These are phyloP conservation scores for Aspergillus haitiensis DNA, from an alignment of 495 filamentous ascomycete genomes.

Conservation along the genomic window DNA sequence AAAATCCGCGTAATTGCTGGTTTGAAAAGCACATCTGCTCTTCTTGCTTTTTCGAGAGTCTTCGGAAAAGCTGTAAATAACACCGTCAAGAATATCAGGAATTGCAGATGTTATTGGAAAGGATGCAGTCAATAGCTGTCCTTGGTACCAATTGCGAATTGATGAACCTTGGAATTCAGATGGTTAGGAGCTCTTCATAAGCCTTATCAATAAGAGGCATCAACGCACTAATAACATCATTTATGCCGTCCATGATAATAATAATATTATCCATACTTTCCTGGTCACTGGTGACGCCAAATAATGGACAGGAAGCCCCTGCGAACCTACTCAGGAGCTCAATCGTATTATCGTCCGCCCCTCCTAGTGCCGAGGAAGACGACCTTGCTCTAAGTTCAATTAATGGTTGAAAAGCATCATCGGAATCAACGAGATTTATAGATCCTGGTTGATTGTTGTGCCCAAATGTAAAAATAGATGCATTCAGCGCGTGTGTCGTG, in stretches of 20 bases:
- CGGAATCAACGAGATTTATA: conserved; percentile 28
- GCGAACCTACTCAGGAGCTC: conserved; percentile 51
- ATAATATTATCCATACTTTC: conserved; percentile 33
- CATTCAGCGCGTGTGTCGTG: conserved; percentile 33
- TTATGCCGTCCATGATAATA: conserved; percentile 51
- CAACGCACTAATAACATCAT: conserved; percentile 41
- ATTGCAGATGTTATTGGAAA: conserved; percentile 4
- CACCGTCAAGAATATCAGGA: conserved; percentile 20
- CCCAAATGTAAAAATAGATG: conserved; percentile 42
- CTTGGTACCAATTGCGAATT: conserved; percentile 24
- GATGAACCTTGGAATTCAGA: conserved; percentile 17
- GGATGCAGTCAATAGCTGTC: conserved; percentile 19
- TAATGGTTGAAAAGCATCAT: conserved; percentile 52
- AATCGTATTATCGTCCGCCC: conserved; percentile 44
- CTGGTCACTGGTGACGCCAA: conserved; percentile 30
- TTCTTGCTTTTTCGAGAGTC: not conserved
- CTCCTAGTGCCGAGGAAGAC: conserved; percentile 49
- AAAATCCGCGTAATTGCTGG: conserved; percentile 2
- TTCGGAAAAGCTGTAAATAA: not conserved
- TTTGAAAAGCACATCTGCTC: conserved; percentile 26
- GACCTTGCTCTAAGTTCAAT: conserved; percentile 56
- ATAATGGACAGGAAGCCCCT: conserved; percentile 40
- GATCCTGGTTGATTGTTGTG: conserved; percentile 1
- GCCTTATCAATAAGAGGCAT: not conserved
- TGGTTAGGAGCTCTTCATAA: not conserved